Conservation (phyloP, 148 eudicot genomes). For the Camellia granthamiana region DNA sequence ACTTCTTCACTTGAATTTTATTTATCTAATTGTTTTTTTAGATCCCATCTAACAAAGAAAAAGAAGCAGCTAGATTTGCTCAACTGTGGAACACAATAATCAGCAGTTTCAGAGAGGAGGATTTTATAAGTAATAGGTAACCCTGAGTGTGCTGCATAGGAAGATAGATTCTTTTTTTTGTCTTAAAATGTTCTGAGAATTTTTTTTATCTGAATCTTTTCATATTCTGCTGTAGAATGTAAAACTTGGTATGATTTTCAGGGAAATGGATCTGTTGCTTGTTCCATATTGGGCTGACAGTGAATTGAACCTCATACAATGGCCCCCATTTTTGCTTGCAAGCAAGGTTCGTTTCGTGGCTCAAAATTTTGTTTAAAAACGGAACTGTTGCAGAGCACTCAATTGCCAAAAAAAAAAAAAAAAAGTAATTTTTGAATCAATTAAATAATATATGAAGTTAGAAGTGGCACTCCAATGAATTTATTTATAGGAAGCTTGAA, state of each 20-base stretch:
- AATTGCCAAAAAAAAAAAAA: too few relatives aligned
- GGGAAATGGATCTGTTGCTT: slow-evolving; percentile 96
- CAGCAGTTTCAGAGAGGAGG: slow-evolving; percentile 93
- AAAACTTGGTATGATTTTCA: slow-evolving; percentile 26
- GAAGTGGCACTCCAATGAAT: neutral
- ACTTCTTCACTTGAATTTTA: neutral
- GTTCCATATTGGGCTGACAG: slow-evolving; percentile 99
- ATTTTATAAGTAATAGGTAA: slow-evolving; percentile 56
- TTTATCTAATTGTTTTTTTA: slow-evolving; percentile 23
- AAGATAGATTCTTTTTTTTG: neutral
- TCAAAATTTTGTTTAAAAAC: neutral
- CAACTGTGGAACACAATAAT: slow-evolving; percentile 98
- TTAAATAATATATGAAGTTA: too few relatives aligned
- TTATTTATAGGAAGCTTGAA: neutral
- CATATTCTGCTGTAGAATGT: slow-evolving; percentile 7
- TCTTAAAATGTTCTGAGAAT: neutral
- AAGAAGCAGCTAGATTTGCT: slow-evolving; percentile 95
- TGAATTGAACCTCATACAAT: slow-evolving; percentile 78
- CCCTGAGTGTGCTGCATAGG: neutral
- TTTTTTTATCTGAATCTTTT: neutral
- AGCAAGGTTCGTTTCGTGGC: slow-evolving; percentile 41
- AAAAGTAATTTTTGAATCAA: too few relatives aligned
- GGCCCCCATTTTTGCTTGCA: slow-evolving; percentile 98
- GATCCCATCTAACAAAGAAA: slow-evolving; percentile 72
- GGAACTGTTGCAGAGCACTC: neutral